Base-by-base conservation (phyloP, 306 rosid genomes). In the Pterocarpus macrocarpus region DNA sequence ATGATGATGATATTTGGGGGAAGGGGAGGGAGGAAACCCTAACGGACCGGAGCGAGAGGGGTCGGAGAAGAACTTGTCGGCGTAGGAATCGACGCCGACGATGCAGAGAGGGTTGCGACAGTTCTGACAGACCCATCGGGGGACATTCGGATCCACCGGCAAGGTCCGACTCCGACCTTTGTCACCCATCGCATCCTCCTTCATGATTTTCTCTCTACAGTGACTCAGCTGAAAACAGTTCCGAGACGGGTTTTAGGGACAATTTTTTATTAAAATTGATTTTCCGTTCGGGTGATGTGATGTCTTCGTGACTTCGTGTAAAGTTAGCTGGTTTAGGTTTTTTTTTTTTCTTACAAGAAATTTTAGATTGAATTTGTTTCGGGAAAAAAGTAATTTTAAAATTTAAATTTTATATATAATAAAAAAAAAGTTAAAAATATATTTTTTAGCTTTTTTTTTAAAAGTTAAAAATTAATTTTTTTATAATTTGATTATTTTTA, bases 41-140 rank as follows among this genome's bases (percentile, higher is more conserved):
- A 75, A 49, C 85, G 58, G 39, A 96, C 99, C 98, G 4, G 99
- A 90, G 67, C 99, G 94, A 82, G 92, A 89, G 47, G 91, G 79
- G 53, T 95, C 97, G 78, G 67, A 89, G 71, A 86, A 76, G 91
- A 91, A 95, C 72, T 92, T 92, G 14, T 95, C 99, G 45, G 97
- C 94, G 52, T 93, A 90, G 71, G 97, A 82, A 82, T 92, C 99
- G 75, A 92, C 97, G 86, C 97, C 98, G 77, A 92, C 87, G 85
- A 96, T 50, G 84, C 92, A 89, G 65, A 93, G 94, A 14, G 90
- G 65, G 81, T 90, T 89, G 76, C 91, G 97, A 85, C 98, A 96
- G 84, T 92, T 93, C 90, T 96, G 99, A 80, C 98, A 96, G 77
- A 79, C 86, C 93, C 94, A 93, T 83, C 97, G 88, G 52, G 97